These are phyloP conservation scores for Moniliophthora roreri DNA, from an alignment of 1,284 basidiomycete species.

Conservation along the genomic window DNA sequence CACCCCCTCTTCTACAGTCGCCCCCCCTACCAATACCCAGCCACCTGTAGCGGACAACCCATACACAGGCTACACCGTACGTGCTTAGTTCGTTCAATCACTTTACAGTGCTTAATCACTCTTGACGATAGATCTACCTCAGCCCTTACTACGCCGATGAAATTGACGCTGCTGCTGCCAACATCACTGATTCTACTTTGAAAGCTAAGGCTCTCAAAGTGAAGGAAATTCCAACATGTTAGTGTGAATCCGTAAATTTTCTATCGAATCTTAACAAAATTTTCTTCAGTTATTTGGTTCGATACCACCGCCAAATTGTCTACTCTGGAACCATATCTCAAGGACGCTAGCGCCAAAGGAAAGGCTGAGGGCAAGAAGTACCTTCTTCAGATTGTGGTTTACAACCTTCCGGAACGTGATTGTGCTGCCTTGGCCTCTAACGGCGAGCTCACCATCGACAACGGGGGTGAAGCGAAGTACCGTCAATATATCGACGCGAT, in stretches of 20 bases:
- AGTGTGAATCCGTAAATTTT: too few relatives aligned
- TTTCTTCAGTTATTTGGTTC: too few relatives aligned
- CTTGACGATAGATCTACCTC: slow-evolving; percentile 38
- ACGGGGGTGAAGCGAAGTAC: slow-evolving; percentile 58
- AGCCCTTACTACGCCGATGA: slow-evolving; percentile 55
- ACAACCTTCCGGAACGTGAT: slow-evolving; percentile 63
- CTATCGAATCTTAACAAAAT: too few relatives aligned
- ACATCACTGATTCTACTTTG: slow-evolving; percentile 47
- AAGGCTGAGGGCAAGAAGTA: slow-evolving; percentile 47
- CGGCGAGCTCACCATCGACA: slow-evolving; percentile 59
- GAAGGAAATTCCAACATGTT: slow-evolving; percentile 56
- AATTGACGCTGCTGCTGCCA: slow-evolving; percentile 46
- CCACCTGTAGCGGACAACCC: slow-evolving; percentile 52
- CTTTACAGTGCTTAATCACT: too few relatives aligned
- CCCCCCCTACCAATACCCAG: slow-evolving; percentile 25
- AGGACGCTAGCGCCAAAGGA: slow-evolving; percentile 43
- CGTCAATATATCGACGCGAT: slow-evolving; percentile 61
- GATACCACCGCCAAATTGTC: slow-evolving; percentile 54
- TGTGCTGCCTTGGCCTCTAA: slow-evolving; percentile 66
- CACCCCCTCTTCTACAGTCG: slow-evolving; percentile 22
- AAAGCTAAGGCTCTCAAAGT: slow-evolving; percentile 50
- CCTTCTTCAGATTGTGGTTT: slow-evolving; percentile 62
- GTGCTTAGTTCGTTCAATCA: too few relatives aligned
- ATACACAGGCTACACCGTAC: slow-evolving; percentile 45
- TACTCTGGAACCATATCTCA: slow-evolving; percentile 52